Percentiles rank a stretch among this genome's conserved stretches.
Evolutionary conservation across 192 early-diverging fungal species (phyloP).

Genomic region (Glomus cerebriforme): DNA sequence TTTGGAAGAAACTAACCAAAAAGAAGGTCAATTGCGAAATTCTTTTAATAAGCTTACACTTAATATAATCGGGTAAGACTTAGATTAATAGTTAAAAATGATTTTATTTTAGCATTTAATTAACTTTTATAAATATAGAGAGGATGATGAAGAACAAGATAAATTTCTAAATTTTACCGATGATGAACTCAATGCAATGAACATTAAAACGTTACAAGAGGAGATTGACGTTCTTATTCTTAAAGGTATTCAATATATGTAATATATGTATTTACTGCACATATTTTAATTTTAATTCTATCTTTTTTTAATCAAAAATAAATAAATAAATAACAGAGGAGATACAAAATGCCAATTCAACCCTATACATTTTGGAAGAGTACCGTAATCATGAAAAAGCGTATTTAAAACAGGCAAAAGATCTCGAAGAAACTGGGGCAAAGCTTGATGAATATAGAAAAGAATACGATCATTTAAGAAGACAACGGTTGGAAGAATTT

Average conservation of each 20-base stretch:
- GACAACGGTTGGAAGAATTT: conserved; percentile 84
- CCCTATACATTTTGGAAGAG: conserved; percentile 85
- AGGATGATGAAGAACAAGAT: conserved; percentile 45
- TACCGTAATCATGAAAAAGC: conserved; percentile 81
- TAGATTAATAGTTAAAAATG: conserved; percentile 16
- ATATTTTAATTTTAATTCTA: background rate
- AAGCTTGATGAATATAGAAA: conserved; percentile 75
- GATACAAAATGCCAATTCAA: conserved; percentile 65
- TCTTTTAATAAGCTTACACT: conserved; percentile 50
- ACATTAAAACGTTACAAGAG: conserved; percentile 63
- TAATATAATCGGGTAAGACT: conserved; percentile 51
- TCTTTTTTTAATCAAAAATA: too few species aligned
- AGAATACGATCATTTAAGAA: conserved; percentile 74
- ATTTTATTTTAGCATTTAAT: conserved; percentile 15
- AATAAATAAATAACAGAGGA: background rate
- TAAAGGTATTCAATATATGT: background rate
- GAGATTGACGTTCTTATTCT: conserved; percentile 64
- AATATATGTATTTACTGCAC: background rate
- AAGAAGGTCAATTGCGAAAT: conserved; percentile 57
- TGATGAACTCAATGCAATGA: conserved; percentile 66
- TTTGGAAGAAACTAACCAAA: conserved; percentile 59
- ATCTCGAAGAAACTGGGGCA: conserved; percentile 74
- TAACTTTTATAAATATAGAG: background rate
- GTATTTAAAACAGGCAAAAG: conserved; percentile 66
- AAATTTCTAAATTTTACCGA: conserved; percentile 57